Evolutionary conservation across 768 basidiomycete genomes (phyloP).

Genomic region (Xerocomus brunneocitrinus): DNA sequence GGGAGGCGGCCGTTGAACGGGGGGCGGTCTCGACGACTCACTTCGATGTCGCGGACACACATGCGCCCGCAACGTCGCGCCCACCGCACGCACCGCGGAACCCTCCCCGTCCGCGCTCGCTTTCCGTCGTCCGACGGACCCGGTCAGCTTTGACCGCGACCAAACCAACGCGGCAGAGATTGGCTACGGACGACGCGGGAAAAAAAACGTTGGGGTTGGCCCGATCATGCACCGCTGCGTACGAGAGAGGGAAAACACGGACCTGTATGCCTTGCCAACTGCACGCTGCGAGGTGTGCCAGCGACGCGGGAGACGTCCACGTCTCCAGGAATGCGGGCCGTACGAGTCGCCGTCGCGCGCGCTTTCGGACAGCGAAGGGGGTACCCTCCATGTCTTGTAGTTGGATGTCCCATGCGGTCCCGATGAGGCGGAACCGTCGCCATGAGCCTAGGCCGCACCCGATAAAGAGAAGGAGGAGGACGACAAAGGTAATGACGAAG

Average conservation of each 20-base stretch:
- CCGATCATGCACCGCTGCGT: not conserved
- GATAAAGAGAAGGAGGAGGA: slow-evolving; percentile 44
- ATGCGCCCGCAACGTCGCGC: slow-evolving; percentile 6
- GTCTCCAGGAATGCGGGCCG: slow-evolving; percentile 19
- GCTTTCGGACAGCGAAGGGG: slow-evolving; percentile 5
- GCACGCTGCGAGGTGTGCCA: not conserved
- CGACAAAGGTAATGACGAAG: slow-evolving; percentile 31
- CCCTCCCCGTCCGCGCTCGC: not conserved
- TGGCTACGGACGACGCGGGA: slow-evolving; percentile 10
- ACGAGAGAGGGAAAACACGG: slow-evolving; percentile 1
- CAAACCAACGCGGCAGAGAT: slow-evolving; percentile 20
- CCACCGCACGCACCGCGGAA: not conserved
- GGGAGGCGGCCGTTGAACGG: slow-evolving; percentile 10
- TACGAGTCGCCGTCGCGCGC: slow-evolving; percentile 15
- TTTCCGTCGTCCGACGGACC: not conserved
- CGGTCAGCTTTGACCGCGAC: slow-evolving; percentile 7
- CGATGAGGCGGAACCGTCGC: slow-evolving; percentile 29
- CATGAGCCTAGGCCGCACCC: slow-evolving; percentile 48
- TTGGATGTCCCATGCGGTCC: slow-evolving; percentile 18
- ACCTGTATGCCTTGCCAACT: slow-evolving; percentile 24
- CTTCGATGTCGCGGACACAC: slow-evolving; percentile 1
- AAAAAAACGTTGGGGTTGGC: not conserved
- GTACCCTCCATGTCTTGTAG: slow-evolving; percentile 14
- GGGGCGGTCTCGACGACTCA: slow-evolving; percentile 9
- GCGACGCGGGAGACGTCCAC: slow-evolving; percentile 10